These are phyloP conservation scores for Eragrostis curvula DNA, from an alignment of 176 grass and related monocot species.

Conservation along the genomic window DNA sequence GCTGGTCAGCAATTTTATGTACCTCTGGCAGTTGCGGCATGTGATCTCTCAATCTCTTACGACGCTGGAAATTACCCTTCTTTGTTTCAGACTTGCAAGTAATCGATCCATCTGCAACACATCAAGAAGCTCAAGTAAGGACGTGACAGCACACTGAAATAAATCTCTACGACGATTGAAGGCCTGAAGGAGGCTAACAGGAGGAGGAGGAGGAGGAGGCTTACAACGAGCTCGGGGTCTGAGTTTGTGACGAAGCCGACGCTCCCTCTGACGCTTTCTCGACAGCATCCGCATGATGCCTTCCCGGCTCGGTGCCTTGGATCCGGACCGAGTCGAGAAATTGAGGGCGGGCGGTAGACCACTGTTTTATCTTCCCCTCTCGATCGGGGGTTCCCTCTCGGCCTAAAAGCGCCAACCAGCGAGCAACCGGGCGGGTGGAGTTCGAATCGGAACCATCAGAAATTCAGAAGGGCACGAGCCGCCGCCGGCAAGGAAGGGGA, in stretches of 20 bases:
- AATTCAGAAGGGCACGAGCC: no score
- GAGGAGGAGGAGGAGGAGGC: not conserved
- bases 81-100: not conserved
- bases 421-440: no score
- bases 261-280: not conserved
- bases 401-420: no score
- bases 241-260: not conserved
- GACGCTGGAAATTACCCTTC: not conserved
- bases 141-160: not conserved
- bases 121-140: not conserved
- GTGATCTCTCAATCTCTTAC: not conserved
- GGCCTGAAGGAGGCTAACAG: not conserved
- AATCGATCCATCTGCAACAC: not conserved
- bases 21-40: not conserved
- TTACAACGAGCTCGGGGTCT: not conserved
- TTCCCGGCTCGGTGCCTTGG: not conserved
- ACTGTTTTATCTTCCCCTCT: no score
- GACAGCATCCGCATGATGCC: not conserved
- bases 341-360: not conserved
- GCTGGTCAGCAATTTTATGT: no score
- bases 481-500: no score
- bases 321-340: not conserved
- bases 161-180: not conserved
- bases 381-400: no score
- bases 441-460: no score